A percentile compares a stretch with the other conserved stretches of the same genome.
These are phyloP conservation scores for Penicillium verhagenii DNA, from an alignment of 495 filamentous ascomycete genomes.

Conservation along the genomic window DNA sequence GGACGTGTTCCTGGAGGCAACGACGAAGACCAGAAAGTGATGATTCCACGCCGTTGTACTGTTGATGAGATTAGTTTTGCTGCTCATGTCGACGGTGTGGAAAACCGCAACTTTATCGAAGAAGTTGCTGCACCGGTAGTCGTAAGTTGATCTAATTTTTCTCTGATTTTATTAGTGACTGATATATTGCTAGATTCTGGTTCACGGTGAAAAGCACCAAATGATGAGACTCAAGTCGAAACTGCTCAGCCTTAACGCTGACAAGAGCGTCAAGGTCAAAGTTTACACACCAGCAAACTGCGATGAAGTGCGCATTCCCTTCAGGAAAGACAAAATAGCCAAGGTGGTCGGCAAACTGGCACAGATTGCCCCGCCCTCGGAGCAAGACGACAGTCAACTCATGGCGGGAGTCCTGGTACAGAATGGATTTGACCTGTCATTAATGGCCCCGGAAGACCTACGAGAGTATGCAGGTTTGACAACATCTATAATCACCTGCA, in stretches of 20 bases:
- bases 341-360: slow-evolving; percentile 96
- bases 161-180: neutral
- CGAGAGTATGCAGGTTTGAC: slow-evolving; percentile 93
- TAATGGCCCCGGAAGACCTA: slow-evolving; percentile 96
- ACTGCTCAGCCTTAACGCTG: slow-evolving; percentile 82
- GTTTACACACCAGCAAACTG: slow-evolving; percentile 92
- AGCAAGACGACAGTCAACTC: slow-evolving; percentile 51
- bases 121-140: slow-evolving; percentile 88
- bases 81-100: slow-evolving; percentile 93
- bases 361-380: slow-evolving; percentile 64
- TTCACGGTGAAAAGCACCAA: slow-evolving; percentile 95
- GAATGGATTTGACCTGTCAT: slow-evolving; percentile 90
- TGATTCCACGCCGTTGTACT: slow-evolving; percentile 89
- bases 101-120: slow-evolving; percentile 94
- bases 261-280: slow-evolving; percentile 76
- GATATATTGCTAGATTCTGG: slow-evolving; percentile 64
- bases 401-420: slow-evolving; percentile 91
- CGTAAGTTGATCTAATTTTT: slow-evolving; percentile 51
- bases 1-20: slow-evolving; percentile 47
- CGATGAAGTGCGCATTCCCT: slow-evolving; percentile 92
- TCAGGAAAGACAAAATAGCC: slow-evolving; percentile 91
- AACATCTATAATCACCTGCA: slow-evolving; percentile 88
- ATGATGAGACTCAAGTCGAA: slow-evolving; percentile 98
- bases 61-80: slow-evolving; percentile 93
- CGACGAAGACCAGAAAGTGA: slow-evolving; percentile 70